These are phyloP conservation scores for Candida smagusa DNA, from an alignment of 1,139 yeast genomes.

Conservation along the genomic window DNA sequence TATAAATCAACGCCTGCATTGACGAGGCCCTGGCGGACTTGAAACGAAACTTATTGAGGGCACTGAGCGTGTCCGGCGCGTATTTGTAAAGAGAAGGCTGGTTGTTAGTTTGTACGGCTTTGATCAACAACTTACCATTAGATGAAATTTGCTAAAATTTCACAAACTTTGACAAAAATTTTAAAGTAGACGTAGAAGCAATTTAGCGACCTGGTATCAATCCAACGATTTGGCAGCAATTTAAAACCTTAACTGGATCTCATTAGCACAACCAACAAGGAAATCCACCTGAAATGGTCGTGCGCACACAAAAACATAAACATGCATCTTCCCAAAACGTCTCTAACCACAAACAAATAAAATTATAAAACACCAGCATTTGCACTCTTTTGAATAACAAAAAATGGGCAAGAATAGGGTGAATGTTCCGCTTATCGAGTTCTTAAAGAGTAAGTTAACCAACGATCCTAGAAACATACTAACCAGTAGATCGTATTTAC, in stretches of 20 bases:
- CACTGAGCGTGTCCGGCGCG: slow-evolving; percentile 60
- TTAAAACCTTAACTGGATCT: too few species aligned
- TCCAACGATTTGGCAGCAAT: too few species aligned
- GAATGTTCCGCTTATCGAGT: slow-evolving; percentile 40
- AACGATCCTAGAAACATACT: slow-evolving; percentile 13
- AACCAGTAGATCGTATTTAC: slow-evolving; percentile 68
- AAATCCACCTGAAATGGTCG: slow-evolving; percentile 5
- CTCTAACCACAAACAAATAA: slow-evolving; percentile 10
- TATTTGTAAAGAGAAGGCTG: slow-evolving; percentile 53
- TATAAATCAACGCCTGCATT: slow-evolving; percentile 63
- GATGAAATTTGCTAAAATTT: background rate
- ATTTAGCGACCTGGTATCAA: too few species aligned
- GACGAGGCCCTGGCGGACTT: slow-evolving; percentile 62
- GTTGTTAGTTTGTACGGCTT: slow-evolving; percentile 1
- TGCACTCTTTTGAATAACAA: slow-evolving; percentile 2
- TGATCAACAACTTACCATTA: slow-evolving; percentile 1
- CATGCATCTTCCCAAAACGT: slow-evolving; percentile 2
- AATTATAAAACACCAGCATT: slow-evolving; percentile 7
- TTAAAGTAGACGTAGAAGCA: too few species aligned
- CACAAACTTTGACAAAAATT: too few species aligned
- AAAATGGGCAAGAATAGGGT: slow-evolving; percentile 21
- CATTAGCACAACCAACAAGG: background rate
- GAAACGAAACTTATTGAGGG: slow-evolving; percentile 68
- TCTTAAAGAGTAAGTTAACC: slow-evolving; percentile 38
- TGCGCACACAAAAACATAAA: slow-evolving; percentile 8